A percentile compares a stretch with the other conserved stretches of the same genome.
phyloP scores from a whole-genome alignment of 2,329 filamentous ascomycete genomes.

The Fusarium sp. region DNA sequence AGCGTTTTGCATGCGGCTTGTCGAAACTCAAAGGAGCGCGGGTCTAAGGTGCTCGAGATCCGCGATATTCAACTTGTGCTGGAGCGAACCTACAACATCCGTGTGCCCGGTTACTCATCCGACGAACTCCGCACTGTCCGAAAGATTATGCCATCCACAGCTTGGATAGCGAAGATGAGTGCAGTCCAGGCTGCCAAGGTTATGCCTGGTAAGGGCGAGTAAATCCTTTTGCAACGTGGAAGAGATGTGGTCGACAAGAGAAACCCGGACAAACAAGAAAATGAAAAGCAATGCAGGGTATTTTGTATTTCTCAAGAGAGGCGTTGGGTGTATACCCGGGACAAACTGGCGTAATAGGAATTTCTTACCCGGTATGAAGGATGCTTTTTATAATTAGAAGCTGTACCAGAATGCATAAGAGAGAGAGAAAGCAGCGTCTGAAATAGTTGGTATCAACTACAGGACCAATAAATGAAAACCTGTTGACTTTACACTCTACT shows the following conservation, averaged over 20 bases:
- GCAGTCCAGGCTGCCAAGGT: slow-evolving; percentile 95
- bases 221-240: slow-evolving; percentile 23
- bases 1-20: slow-evolving; percentile 88
- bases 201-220: slow-evolving; percentile 70
- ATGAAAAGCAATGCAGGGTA: neutral
- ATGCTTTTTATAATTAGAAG: neutral
- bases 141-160: slow-evolving; percentile 87
- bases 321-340: slow-evolving; percentile 44
- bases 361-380: neutral
- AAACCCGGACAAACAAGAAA: neutral
- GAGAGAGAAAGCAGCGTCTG: neutral
- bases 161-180: slow-evolving; percentile 97
- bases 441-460: neutral
- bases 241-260: neutral
- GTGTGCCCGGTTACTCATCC: slow-evolving; percentile 91
- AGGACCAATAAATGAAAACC: neutral
- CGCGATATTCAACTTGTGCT: slow-evolving; percentile 86
- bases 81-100: slow-evolving; percentile 88
- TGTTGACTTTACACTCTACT: neutral
- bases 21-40: slow-evolving; percentile 91
- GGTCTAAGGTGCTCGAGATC: slow-evolving; percentile 89
- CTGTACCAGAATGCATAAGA: neutral
- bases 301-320: slow-evolving; percentile 21
- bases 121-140: slow-evolving; percentile 95
- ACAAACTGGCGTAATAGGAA: slow-evolving; percentile 34